A percentile compares a stretch with the other conserved stretches of the same genome.
These are phyloP conservation scores for Sporopachydermia quercuum DNA, from an alignment of 805 yeast genomes.

Conservation along the genomic window DNA sequence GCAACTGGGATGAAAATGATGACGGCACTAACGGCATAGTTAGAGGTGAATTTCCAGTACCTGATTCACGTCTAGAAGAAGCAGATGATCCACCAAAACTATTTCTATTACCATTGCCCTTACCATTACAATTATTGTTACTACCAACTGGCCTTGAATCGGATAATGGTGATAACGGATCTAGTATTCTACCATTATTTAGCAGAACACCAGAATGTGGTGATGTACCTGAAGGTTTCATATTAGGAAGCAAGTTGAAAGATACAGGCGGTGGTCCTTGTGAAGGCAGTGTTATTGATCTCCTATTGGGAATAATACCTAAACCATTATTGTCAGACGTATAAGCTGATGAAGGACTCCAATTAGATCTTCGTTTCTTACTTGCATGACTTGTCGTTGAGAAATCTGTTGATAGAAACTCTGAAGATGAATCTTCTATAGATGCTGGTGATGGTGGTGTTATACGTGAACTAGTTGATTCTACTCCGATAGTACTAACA, in stretches of 20 bases:
- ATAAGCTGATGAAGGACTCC: conserved; percentile 1
- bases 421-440: conserved; percentile 18
- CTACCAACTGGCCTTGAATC: background rate
- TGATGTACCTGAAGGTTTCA: background rate
- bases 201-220: background rate
- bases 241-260: background rate
- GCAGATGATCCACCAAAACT: background rate
- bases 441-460: conserved; percentile 17
- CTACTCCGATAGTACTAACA: background rate
- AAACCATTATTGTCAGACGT: background rate
- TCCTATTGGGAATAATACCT: background rate
- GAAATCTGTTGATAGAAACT: conserved; percentile 1
- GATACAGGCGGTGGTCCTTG: background rate
- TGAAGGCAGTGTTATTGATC: background rate
- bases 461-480: background rate
- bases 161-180: conserved; percentile 1
- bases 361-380: conserved; percentile 1
- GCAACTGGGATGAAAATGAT: background rate
- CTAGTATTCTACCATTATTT: background rate
- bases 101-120: too few species aligned
- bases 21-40: conserved; percentile 2
- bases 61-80: background rate
- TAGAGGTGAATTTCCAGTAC: conserved; percentile 3
- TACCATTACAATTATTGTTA: too few species aligned
- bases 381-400: background rate